Evolutionary conservation across 2,329 filamentous ascomycete species (phyloP).

Genomic region (Nemania serpens): DNA sequence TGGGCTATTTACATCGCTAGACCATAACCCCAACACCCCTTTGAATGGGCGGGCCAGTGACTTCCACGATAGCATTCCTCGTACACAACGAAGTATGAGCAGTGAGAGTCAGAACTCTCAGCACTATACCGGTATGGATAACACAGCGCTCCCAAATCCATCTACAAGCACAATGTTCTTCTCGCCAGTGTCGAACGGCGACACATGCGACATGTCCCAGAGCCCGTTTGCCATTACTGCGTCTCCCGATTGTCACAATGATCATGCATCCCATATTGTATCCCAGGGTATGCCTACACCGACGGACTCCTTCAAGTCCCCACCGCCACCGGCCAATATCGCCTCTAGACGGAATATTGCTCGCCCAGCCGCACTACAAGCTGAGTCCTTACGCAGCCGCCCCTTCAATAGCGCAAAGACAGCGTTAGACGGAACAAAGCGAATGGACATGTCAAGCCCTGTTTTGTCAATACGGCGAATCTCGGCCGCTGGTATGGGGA

Average conservation of each 20-base stretch:
- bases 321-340: constrained; percentile 57
- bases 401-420: constrained; percentile 52
- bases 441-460: constrained; percentile 51
- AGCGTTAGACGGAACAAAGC: constrained; percentile 52
- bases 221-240: constrained; percentile 26
- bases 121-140: constrained; percentile 31
- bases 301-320: constrained; percentile 51
- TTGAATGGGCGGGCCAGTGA: constrained; percentile 9
- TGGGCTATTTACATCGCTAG: constrained; percentile 22
- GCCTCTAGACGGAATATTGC: constrained; percentile 58
- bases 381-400: constrained; percentile 51
- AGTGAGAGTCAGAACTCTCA: constrained; percentile 26
- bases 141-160: constrained; percentile 27
- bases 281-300: constrained; percentile 36
- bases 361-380: constrained; percentile 54
- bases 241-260: constrained; percentile 24
- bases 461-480: constrained; percentile 55
- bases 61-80: constrained; percentile 11
- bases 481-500: constrained; percentile 52
- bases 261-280: constrained; percentile 22
- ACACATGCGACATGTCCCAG: constrained; percentile 26
- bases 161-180: constrained; percentile 30
- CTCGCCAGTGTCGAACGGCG: constrained; percentile 29
- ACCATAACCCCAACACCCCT: constrained; percentile 2
- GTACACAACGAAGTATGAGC: constrained; percentile 29